Evolutionary conservation across 345 rosid genomes (phyloP), one percentile per base, ranked within the genome.

Genomic region (Boechera divaricarpa): DNA sequence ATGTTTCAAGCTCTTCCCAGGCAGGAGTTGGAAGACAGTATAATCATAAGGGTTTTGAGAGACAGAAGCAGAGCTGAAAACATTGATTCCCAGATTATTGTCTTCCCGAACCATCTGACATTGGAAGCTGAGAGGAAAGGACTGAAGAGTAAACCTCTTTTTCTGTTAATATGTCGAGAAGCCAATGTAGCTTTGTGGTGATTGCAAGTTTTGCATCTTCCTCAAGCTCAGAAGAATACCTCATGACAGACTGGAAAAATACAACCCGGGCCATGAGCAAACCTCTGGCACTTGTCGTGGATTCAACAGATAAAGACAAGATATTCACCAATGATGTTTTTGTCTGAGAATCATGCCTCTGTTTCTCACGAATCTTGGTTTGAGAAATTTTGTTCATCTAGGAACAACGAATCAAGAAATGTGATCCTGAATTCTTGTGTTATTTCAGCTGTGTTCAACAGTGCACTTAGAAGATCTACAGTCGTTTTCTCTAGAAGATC

Each of bases 401-500:
- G 44, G 77, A 92, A 90, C 77, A 95, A 69, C 73, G 86, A 82
- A 75, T 89, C 88, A 58, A 95, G 75, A 77, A 92, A 69, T 77
- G 87, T 85, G 78, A 82, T 65, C 84, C 81, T 92, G 70, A 54
- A 68, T 75, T 89, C 91, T 45, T 71, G 85, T 59, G 79, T 80
- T 71, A 87, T 49, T 57, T 88, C 85, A 73, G 73, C 71, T 62
- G 98, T 73, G 80, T 84, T 90, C 32, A 95, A 79, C 73, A 92
- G 64, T 57, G 92, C 84, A 79, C 44, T 67, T 73, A 88, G 81
- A 72, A 95, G 86, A 82, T 88, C 89, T 47, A 85, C 45, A 45
- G 84, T 81, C 54, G 88, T 87, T 77, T 82, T 90, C 82, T 89
- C 99, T 74, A 92, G 44, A 75, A 95, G 94, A 80, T 95, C 94